A percentile compares a stretch with the other conserved stretches of the same genome.
phyloP scores from a whole-genome alignment of 495 filamentous ascomycete species.

The Clohesyomyces aquaticus region DNA sequence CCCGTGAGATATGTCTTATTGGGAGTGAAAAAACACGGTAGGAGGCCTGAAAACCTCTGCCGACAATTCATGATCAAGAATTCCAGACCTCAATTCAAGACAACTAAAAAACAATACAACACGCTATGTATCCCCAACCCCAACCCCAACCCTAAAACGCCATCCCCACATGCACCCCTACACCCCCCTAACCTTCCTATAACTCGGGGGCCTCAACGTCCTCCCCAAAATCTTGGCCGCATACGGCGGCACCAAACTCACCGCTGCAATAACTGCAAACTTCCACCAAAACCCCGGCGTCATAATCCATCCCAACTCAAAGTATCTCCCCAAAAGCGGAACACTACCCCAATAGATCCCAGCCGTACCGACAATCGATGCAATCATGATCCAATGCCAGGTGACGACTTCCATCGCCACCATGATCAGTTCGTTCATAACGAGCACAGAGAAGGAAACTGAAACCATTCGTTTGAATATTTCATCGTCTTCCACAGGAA shows the following conservation, averaged over 20 bases:
- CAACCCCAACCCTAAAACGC: background rate
- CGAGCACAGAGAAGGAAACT: conserved; percentile 87
- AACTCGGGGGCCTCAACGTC: conserved; percentile 88
- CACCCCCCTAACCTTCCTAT: conserved; percentile 84
- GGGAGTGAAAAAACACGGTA: too few relatives aligned
- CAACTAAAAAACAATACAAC: background rate
- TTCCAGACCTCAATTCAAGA: too few relatives aligned
- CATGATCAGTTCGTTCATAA: conserved; percentile 96
- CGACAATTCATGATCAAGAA: too few relatives aligned
- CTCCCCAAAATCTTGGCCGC: conserved; percentile 79
- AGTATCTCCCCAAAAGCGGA: conserved; percentile 87
- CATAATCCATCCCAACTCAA: conserved; percentile 80
- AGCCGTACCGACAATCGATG: conserved; percentile 78
- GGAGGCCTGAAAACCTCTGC: too few relatives aligned
- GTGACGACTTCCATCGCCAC: conserved; percentile 94
- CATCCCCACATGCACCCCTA: conserved; percentile 19
- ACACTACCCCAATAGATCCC: conserved; percentile 78
- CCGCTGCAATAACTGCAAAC: conserved; percentile 73
- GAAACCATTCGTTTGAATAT: conserved; percentile 70
- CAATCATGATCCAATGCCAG: conserved; percentile 94
- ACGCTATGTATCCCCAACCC: background rate
- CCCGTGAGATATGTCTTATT: too few relatives aligned
- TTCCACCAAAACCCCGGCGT: conserved; percentile 87
- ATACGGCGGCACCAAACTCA: conserved; percentile 85
- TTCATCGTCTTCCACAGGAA: background rate